Evolutionary conservation across 1,284 basidiomycete genomes (phyloP), one percentile per base, ranked within the genome.

Genomic region (Peniophora sp.): DNA sequence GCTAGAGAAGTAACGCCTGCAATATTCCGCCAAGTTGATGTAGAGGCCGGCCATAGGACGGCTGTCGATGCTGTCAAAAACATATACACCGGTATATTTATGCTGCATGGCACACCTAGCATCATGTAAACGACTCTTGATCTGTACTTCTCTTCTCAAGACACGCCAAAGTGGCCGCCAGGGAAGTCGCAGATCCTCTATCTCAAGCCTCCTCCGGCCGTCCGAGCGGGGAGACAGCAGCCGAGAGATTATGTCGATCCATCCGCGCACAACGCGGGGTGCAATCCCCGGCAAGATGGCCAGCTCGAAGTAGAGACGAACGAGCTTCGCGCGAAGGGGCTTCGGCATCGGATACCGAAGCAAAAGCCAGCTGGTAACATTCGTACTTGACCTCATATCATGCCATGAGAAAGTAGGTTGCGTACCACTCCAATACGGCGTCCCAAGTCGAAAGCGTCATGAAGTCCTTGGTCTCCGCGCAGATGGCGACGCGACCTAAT

Each of bases 341-440:
- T 81, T 88, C 45, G 77, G 67, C 62, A 93, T 80, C 2, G 90
- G 90, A 64, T 92, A 93, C 49, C 83, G 83, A 77, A 92, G 79
- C 54, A 85, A 72, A 47, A 92, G 66, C 90, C 91, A 93, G 65
- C 88, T 92, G 55, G 39, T 51, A 47, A 35, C 20, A 51, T 47
- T 24, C 43, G 51, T 43, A 44, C 47, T 47, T 44, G 23, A 34
- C 32, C 32, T 20, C 32, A 51, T 39, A 24, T 18, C 43, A 34
- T 34, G 23, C n/a, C 43, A n/a, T 51, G 39, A 39, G 47, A 8
- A 49, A 24, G 47, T 46, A 24, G 57, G 53, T 51, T 61, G 52
- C 64, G 65, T 60, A 88, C 89, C 79, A 88, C 68, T 85, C 83
- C 36, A 89, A 67, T 65, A 83, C 72, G 34, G 77, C 79, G 62